These are phyloP conservation scores for Cichorium intybus DNA, from an alignment of 140 eudicot species.

Conservation along the genomic window DNA sequence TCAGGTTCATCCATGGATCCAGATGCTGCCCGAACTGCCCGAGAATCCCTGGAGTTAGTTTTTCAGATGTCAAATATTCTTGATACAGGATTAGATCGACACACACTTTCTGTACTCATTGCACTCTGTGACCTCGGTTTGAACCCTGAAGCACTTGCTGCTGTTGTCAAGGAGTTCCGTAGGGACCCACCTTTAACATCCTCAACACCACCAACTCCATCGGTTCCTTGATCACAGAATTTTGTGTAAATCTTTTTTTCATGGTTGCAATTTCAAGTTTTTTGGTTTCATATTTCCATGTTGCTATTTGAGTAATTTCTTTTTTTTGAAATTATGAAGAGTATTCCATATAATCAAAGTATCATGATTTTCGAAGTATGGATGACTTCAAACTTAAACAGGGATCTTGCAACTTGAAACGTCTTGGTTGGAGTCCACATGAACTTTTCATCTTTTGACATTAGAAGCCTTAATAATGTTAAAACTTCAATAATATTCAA, in stretches of 20 bases:
- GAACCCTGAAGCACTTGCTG: slow-evolving; percentile 77
- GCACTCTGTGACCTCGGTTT: slow-evolving; percentile 75
- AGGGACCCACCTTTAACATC: slow-evolving; percentile 33
- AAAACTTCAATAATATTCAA: no score
- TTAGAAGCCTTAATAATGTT: no score
- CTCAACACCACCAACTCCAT: slow-evolving; percentile 25
- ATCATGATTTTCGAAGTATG: no score
- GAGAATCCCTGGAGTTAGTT: slow-evolving; percentile 70
- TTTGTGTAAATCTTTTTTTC: slow-evolving; percentile 1
- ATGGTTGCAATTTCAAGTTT: neutral
- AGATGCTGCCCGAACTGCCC: slow-evolving; percentile 64
- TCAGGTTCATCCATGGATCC: slow-evolving; percentile 43
- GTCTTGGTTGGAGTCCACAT: no score
- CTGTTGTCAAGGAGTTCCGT: slow-evolving; percentile 75
- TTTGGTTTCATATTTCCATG: neutral
- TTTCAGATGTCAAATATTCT: slow-evolving; percentile 88
- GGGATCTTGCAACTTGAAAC: no score
- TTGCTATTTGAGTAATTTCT: no score
- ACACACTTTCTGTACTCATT: slow-evolving; percentile 74
- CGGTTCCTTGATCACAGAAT: slow-evolving; percentile 7
- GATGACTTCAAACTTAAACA: no score
- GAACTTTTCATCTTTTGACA: no score
- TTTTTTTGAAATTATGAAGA: no score
- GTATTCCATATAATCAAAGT: no score
- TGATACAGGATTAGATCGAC: slow-evolving; percentile 83